These are phyloP conservation scores for Aspergillus novofumigatus DNA, from an alignment of 2,329 filamentous ascomycete genomes.

Conservation along the genomic window DNA sequence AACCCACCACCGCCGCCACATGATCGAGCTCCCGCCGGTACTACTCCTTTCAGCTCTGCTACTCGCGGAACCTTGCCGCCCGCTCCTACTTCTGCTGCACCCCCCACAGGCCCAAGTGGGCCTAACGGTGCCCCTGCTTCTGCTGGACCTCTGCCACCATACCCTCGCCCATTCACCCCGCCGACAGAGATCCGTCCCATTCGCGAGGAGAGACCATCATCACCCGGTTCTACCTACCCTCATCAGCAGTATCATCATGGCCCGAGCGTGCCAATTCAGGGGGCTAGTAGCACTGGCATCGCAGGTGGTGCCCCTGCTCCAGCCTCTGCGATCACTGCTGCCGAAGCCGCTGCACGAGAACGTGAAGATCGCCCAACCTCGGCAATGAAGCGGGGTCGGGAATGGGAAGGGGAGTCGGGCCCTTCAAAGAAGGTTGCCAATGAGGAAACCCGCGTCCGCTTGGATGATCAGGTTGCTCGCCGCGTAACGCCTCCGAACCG, in stretches of 20 bases:
- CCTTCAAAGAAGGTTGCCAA: slow-evolving; percentile 76
- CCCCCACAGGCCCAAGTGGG: slow-evolving; percentile 47
- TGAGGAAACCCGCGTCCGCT: slow-evolving; percentile 78
- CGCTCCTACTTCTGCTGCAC: slow-evolving; percentile 29
- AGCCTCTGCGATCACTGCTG: slow-evolving; percentile 61
- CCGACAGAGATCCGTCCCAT: slow-evolving; percentile 78
- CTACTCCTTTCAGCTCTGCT: slow-evolving; percentile 27
- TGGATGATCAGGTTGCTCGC: slow-evolving; percentile 79
- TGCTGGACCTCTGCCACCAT: slow-evolving; percentile 64
- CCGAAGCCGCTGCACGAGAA: slow-evolving; percentile 64
- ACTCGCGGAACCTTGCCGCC: slow-evolving; percentile 42
- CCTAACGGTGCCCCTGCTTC: slow-evolving; percentile 51
- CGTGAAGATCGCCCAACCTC: slow-evolving; percentile 73
- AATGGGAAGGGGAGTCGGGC: slow-evolving; percentile 81
- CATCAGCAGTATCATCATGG: slow-evolving; percentile 78
- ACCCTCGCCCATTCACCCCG: slow-evolving; percentile 70
- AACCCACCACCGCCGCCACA: slow-evolving; percentile 43
- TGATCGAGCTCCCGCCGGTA: slow-evolving; percentile 33
- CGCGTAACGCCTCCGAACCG: slow-evolving; percentile 58
- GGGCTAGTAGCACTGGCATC: slow-evolving; percentile 49
- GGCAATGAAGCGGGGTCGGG: slow-evolving; percentile 76
- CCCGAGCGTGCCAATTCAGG: slow-evolving; percentile 52
- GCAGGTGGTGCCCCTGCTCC: slow-evolving; percentile 65
- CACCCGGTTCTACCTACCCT: slow-evolving; percentile 81
- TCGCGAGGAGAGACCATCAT: slow-evolving; percentile 81